Evolutionary conservation across 169 alveolate genomes (phyloP).

Genomic region (Condylostoma magnum): DNA sequence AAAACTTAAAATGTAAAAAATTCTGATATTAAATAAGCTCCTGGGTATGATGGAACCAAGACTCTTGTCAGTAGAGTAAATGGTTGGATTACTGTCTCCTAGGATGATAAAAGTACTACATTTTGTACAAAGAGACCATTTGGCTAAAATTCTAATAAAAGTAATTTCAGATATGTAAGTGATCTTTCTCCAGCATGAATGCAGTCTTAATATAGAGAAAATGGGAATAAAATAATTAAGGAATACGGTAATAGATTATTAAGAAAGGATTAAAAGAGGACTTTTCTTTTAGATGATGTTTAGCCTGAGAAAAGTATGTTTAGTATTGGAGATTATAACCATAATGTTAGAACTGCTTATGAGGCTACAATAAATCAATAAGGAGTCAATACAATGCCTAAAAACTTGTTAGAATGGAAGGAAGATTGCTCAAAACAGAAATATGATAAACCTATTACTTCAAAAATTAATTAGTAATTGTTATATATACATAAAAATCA

Average conservation of each 20-base stretch:
- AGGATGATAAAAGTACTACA: too few relatives aligned
- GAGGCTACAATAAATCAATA: neutral
- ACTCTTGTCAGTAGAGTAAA: neutral
- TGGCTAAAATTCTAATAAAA: neutral
- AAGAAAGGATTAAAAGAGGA: conserved; percentile 16
- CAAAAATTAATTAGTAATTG: too few relatives aligned
- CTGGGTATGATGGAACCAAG: neutral
- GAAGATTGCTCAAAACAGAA: conserved; percentile 1
- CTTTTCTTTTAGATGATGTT: neutral
- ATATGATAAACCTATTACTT: conserved; percentile 12
- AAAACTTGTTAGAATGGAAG: conserved; percentile 20
- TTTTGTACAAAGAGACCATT: too few relatives aligned
- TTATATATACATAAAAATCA: too few relatives aligned
- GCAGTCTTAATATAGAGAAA: neutral
- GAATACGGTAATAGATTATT: neutral
- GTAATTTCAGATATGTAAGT: neutral
- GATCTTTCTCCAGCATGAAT: conserved; percentile 23
- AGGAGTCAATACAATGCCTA: neutral
- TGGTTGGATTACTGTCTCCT: conserved; percentile 26
- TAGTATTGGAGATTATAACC: conserved; percentile 24
- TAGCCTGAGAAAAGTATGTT: neutral
- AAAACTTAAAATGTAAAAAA: neutral
- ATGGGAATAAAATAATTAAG: neutral
- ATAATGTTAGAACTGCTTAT: neutral
- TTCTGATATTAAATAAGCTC: neutral